phyloP scores from a whole-genome alignment of 257 asterid genomes.

The Solanum dulcamara region DNA sequence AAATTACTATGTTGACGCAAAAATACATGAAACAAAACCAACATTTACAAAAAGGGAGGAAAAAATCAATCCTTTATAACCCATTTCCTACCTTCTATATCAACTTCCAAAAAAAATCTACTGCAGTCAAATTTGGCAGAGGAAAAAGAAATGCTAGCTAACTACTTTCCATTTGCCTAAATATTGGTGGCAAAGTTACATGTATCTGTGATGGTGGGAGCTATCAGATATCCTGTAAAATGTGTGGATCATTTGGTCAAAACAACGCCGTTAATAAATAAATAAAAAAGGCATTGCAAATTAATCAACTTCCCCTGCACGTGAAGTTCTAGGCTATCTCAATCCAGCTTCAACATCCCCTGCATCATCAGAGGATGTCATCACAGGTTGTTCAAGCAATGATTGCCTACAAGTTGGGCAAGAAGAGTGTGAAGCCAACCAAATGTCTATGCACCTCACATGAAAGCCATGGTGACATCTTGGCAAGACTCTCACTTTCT shows the following conservation, averaged over 20 bases:
- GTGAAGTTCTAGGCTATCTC: not conserved
- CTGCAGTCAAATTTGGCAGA: not conserved
- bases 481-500: conserved; percentile 57
- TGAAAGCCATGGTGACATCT: conserved; percentile 62
- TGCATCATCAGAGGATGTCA: conserved; percentile 1
- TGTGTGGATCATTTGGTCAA: not conserved
- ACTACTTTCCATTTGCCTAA: too few species aligned
- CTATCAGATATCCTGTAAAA: not conserved
- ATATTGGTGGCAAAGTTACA: too few species aligned
- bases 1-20: too few species aligned
- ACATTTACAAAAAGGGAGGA: not conserved
- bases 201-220: not conserved
- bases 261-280: not conserved
- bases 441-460: conserved; percentile 51
- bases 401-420: conserved; percentile 73
- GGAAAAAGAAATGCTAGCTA: not conserved
- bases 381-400: conserved; percentile 21
- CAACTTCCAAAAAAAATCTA: not conserved
- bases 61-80: not conserved
- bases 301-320: conserved; percentile 23
- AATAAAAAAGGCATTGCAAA: not conserved
- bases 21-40: not conserved
- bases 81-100: not conserved
- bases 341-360: conserved; percentile 6
- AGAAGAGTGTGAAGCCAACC: conserved; percentile 65